Base-by-base conservation (phyloP, 768 basidiomycete species). In the Symmetrospora coprosmae region DNA sequence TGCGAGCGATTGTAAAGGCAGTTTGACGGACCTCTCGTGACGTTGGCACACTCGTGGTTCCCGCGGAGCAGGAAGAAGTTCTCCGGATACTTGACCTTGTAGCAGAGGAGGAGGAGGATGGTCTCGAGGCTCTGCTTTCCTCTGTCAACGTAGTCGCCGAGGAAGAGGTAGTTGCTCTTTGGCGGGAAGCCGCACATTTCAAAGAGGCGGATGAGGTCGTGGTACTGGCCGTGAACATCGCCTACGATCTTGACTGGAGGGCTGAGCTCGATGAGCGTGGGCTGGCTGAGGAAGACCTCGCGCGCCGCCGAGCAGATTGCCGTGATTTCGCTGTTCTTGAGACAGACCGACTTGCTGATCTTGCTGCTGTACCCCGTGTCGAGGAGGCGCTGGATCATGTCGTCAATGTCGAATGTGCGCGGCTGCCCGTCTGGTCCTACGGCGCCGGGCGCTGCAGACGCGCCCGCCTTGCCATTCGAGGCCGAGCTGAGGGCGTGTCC, bases 151-250 rank as follows among this genome's bases (percentile, higher is more conserved):
- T 99, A 99, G 75, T 99, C 94, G 41, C 94, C 94, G 41, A 99
- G 80, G 78, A 97, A 99, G 63, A 99, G 86, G 74, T 97, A 99
- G 71, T 97, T 97, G 67, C 90, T 84, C 4, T 84, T 79, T 4
- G 94, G 94, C 27, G 94, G 94, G 74, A 97, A 99, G 23, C 94
- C 94, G 71, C 94, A 97, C 92, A 97, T 97, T 74, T 97, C 94
- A 69, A 99, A 99, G 45, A 99, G 75, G 52, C 94, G 85, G 68
- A 97, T 97, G 68, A 99, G 82, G 78, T 99, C 94, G 50, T 87
- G 87, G 74, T 96, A 99, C 76, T 99, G 94, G 6, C 94, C 94
- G 70, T 99, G 94, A 5, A 97, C 91, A 74, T 99, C 94, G 27
- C 94, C 94, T 17, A 97, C 94, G 65, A 99, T 96, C 79, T 97